phyloP scores from a whole-genome alignment of 495 filamentous ascomycete genomes.

The Penicillium angulare region DNA sequence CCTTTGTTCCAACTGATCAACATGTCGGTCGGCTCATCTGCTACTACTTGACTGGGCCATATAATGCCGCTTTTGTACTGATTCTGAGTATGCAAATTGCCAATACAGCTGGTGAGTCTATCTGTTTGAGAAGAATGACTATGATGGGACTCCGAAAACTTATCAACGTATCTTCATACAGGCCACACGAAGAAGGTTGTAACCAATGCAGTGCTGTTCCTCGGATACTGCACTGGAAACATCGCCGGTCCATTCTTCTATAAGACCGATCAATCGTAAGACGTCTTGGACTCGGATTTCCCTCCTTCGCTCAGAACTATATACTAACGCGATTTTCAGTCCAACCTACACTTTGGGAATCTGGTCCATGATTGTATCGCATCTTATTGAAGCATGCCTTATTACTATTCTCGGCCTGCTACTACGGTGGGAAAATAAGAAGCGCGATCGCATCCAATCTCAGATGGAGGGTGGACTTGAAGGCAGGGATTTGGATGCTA shows the following conservation, averaged over 20 bases:
- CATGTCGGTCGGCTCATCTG: constrained; percentile 31
- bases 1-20: constrained; percentile 26
- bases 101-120: constrained; percentile 56
- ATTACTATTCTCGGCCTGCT: constrained; percentile 46
- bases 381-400: constrained; percentile 52
- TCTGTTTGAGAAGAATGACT: constrained; percentile 56
- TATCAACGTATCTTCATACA: not conserved
- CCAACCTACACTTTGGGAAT: constrained; percentile 58
- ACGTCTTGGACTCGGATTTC: not conserved
- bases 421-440: constrained; percentile 55
- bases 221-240: constrained; percentile 52
- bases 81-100: constrained; percentile 53
- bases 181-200: constrained; percentile 60
- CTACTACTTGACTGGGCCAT: constrained; percentile 58
- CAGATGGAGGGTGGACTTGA: constrained; percentile 46
- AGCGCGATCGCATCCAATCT: constrained; percentile 51
- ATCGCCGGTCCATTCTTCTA: constrained; percentile 64
- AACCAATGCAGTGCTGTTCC: constrained; percentile 54
- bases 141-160: too few species aligned
- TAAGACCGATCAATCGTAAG: constrained; percentile 49
- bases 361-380: constrained; percentile 62
- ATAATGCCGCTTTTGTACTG: constrained; percentile 58
- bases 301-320: not conserved
- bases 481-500: constrained; percentile 51
- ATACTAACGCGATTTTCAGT: constrained; percentile 15